Evolutionary conservation across 768 basidiomycete species (phyloP).

Genomic region (Floccularia luteovirens): DNA sequence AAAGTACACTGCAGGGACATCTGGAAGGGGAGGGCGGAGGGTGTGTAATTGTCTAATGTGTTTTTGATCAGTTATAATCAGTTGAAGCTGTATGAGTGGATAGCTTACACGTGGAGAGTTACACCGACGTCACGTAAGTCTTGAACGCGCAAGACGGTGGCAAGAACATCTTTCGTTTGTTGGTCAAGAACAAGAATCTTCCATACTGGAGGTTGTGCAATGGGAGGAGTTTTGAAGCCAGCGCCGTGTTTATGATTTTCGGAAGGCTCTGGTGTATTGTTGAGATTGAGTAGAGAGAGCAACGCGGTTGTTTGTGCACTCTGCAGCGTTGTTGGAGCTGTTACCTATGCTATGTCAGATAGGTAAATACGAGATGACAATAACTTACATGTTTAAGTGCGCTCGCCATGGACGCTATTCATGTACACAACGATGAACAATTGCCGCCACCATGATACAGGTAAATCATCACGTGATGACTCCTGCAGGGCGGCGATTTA

Average conservation of each 20-base stretch:
- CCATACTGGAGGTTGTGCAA: slow-evolving; percentile 80
- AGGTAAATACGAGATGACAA: slow-evolving; percentile 5
- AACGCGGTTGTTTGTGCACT: slow-evolving; percentile 84
- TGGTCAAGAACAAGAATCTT: slow-evolving; percentile 95
- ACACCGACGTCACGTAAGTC: slow-evolving; percentile 96
- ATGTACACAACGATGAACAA: neutral
- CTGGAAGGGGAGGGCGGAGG: slow-evolving; percentile 78
- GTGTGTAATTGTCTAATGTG: slow-evolving; percentile 79
- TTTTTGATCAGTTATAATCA: slow-evolving; percentile 2
- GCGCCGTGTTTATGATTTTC: slow-evolving; percentile 27
- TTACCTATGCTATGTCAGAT: slow-evolving; percentile 13
- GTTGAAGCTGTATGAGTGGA: slow-evolving; percentile 3
- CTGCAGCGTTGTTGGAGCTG: slow-evolving; percentile 60
- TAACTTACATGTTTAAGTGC: slow-evolving; percentile 24
- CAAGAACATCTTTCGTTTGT: slow-evolving; percentile 91
- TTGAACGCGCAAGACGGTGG: slow-evolving; percentile 91
- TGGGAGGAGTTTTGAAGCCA: slow-evolving; percentile 40
- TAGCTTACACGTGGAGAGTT: slow-evolving; percentile 90
- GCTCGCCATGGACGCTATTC: slow-evolving; percentile 21
- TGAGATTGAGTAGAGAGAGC: slow-evolving; percentile 81
- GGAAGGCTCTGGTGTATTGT: slow-evolving; percentile 44
- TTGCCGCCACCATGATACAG: neutral
- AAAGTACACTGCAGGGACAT: slow-evolving; percentile 97
- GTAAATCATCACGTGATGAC: no score
- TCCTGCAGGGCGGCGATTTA: no score